phyloP scores from a whole-genome alignment of 139 green algal species.

The Dunaliella sp. region DNA sequence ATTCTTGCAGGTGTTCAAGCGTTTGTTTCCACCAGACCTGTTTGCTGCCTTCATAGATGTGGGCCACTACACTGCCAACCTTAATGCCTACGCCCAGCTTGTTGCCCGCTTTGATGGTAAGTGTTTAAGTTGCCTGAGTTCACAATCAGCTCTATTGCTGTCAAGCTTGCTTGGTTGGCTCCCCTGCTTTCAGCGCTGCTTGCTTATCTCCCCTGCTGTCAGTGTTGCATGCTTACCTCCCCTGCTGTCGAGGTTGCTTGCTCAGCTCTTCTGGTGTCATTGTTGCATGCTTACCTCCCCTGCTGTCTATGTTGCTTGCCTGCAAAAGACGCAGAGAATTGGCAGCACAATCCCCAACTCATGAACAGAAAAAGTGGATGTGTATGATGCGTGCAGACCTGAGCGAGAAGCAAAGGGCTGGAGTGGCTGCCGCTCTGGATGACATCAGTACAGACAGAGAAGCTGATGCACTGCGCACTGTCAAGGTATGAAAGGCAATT shows the following conservation, averaged over 20 bases:
- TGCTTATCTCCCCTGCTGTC: not conserved
- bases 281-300: too few relatives aligned
- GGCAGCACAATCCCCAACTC: too few relatives aligned
- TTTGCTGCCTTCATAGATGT: constrained; percentile 59
- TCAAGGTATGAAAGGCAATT: too few relatives aligned
- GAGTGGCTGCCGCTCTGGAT: constrained; percentile 37
- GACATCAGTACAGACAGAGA: constrained; percentile 40
- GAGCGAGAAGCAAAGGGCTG: constrained; percentile 36
- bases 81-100: constrained; percentile 43
- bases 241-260: not conserved
- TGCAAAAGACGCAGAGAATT: too few relatives aligned
- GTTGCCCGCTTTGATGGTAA: constrained; percentile 38
- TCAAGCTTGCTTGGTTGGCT: too few relatives aligned
- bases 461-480: constrained; percentile 5
- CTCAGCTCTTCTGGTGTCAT: too few relatives aligned
- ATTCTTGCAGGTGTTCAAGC: constrained; percentile 55
- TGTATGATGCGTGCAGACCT: constrained; percentile 35
- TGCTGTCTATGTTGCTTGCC: too few relatives aligned
- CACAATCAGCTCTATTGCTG: too few relatives aligned
- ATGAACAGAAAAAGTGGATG: too few relatives aligned
- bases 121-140: too few relatives aligned
- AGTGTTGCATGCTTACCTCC: not conserved
- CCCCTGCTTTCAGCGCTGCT: too few relatives aligned
- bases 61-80: constrained; percentile 48
- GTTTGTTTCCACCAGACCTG: constrained; percentile 52